Percentiles rank a stretch among this genome's conserved stretches.
These are phyloP conservation scores for Fusarium albosuccineum DNA, from an alignment of 2,329 filamentous ascomycete species.

Conservation along the genomic window DNA sequence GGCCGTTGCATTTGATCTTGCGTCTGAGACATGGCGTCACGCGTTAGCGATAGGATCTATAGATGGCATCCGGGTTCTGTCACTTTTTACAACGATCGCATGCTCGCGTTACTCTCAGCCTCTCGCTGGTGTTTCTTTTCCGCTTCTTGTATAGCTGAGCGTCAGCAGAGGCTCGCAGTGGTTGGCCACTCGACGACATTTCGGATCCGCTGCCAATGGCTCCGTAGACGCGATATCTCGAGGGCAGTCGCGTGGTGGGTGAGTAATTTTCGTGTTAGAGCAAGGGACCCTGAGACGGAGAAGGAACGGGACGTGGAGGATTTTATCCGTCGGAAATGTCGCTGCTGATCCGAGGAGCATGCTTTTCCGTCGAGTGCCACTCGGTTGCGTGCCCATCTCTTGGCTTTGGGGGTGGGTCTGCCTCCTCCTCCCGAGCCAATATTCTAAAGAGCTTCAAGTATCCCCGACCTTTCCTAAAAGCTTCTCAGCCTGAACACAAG, in stretches of 20 bases:
- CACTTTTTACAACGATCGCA: slow-evolving; percentile 48
- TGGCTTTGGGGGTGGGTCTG: too few species aligned
- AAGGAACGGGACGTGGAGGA: too few species aligned
- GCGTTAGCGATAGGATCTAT: slow-evolving; percentile 22
- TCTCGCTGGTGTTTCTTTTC: slow-evolving; percentile 41
- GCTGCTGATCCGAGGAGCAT: too few species aligned
- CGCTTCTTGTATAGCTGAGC: slow-evolving; percentile 29
- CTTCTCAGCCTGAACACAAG: too few species aligned
- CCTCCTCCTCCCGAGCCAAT: too few species aligned
- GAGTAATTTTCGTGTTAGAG: slow-evolving; percentile 6
- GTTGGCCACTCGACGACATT: slow-evolving; percentile 11
- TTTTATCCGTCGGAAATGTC: too few species aligned
- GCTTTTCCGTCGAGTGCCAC: too few species aligned
- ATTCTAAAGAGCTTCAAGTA: too few species aligned
- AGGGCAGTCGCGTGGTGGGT: not conserved
- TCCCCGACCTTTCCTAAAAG: too few species aligned
- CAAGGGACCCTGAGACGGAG: too few species aligned
- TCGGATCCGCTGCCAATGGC: slow-evolving; percentile 11
- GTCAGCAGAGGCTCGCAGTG: slow-evolving; percentile 6
- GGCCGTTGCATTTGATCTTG: slow-evolving; percentile 46
- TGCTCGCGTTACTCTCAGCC: slow-evolving; percentile 43
- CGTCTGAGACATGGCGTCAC: slow-evolving; percentile 21
- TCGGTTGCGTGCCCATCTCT: too few species aligned
- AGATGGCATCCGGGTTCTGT: not conserved
- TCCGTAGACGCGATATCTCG: not conserved